These are phyloP conservation scores for Aspergillus novoparasiticus DNA, from an alignment of 2,329 filamentous ascomycete genomes.

Conservation along the genomic window DNA sequence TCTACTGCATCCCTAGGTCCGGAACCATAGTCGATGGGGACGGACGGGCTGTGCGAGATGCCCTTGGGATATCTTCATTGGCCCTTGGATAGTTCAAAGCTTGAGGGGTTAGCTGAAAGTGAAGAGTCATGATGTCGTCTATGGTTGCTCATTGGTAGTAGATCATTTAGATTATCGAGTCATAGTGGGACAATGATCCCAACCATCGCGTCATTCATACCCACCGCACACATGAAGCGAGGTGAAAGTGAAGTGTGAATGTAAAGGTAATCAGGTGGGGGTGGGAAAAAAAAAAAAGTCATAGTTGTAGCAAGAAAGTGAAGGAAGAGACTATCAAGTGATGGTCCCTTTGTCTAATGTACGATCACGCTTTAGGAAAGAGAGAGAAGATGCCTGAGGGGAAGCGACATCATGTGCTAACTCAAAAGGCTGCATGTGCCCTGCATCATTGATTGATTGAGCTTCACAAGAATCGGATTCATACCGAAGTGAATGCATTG, in stretches of 20 bases:
- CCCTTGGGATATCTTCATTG: slow-evolving; percentile 17
- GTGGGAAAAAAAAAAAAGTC: no score
- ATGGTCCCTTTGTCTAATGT: slow-evolving; percentile 18
- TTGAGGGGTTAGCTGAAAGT: slow-evolving; percentile 17
- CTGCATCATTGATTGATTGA: background rate
- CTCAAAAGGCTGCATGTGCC: slow-evolving; percentile 21
- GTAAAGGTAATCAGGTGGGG: no score
- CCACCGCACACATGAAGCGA: background rate
- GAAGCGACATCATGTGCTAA: slow-evolving; percentile 17
- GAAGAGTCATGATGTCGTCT: slow-evolving; percentile 13
- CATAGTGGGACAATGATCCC: slow-evolving; percentile 12
- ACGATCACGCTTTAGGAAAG: slow-evolving; percentile 22
- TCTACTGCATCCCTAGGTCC: slow-evolving; percentile 3
- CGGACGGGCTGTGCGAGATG: slow-evolving; percentile 10
- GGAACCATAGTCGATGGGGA: slow-evolving; percentile 11
- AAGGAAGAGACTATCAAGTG: background rate
- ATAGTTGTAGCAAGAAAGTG: no score
- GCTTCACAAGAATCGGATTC: background rate
- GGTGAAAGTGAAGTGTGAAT: background rate
- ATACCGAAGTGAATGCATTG: background rate
- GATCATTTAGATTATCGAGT: slow-evolving; percentile 5
- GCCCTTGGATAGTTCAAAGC: slow-evolving; percentile 18
- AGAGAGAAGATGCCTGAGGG: background rate
- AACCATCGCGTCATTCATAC: slow-evolving; percentile 11
- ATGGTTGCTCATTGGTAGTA: slow-evolving; percentile 23